Evolutionary conservation across 352 stramenopile genomes (phyloP).

Genomic region (Phytophthora capsici): DNA sequence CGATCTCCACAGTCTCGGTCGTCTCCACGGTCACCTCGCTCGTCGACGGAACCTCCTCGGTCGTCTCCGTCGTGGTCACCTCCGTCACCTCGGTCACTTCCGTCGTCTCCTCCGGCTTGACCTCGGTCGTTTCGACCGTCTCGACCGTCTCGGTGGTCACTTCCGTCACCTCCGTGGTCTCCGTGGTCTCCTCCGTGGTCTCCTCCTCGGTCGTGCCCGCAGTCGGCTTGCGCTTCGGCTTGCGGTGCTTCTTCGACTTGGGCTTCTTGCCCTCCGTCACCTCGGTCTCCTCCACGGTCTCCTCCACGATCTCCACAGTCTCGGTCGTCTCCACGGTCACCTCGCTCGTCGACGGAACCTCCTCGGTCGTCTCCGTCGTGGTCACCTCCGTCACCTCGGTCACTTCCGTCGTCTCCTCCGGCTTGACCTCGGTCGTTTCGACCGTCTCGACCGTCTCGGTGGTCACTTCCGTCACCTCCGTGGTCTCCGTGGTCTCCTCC

Average conservation of each 20-base stretch:
- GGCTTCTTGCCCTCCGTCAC: constrained; percentile 1
- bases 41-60: neutral
- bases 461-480: neutral
- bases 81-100: constrained; percentile 1
- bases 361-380: constrained; percentile 6
- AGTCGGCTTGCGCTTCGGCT: neutral
- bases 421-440: constrained; percentile 1
- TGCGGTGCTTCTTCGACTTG: neutral
- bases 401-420: neutral
- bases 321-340: constrained; percentile 6
- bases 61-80: constrained; percentile 10
- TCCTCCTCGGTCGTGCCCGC: constrained; percentile 8
- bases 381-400: constrained; percentile 16
- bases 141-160: neutral
- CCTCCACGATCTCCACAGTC: constrained; percentile 1
- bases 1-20: neutral
- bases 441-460: constrained; percentile 6
- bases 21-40: constrained; percentile 8
- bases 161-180: constrained; percentile 8
- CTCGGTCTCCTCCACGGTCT: constrained; percentile 7
- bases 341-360: no score
- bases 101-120: constrained; percentile 8
- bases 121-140: neutral
- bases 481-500: constrained; percentile 1
- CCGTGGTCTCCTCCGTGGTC: constrained; percentile 10